Base-by-base conservation (phyloP, 306 rosid genomes). In the Fagus sylvatica region DNA sequence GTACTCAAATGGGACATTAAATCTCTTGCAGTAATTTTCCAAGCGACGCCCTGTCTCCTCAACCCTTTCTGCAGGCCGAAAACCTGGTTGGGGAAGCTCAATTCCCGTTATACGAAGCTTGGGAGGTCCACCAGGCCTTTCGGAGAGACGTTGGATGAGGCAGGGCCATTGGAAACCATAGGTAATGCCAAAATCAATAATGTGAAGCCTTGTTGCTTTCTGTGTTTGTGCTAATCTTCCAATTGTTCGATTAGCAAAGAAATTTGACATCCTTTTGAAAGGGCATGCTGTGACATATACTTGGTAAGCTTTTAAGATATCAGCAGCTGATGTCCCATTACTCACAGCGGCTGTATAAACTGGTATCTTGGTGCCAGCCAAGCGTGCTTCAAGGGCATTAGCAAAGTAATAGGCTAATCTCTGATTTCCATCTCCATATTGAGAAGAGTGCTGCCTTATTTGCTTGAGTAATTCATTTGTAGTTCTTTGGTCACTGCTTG, bases 101-200 rank as follows among this genome's bases (percentile, higher is more conserved):
- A 86, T 77, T 41, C 87, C 87, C 0, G 89, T 79, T n/a, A 93
- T 88, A 42, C 93, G 91, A 33, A 93, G 80, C 83, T 84, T 93
- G 55, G 92, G 95, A 56, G 97, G 93, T 6, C 98, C 97, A 22
- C 93, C 98, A 2, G 13, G 19, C 73, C 88, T 84, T 48, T 19
- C 59, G 19, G 95, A 84, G 51, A 93, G 85, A 76, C 68, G 72
- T 19, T 84, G 87, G 71, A 93, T 89, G 3, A 93, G 90, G 66
- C 82, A 80, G 53, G 98, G 98, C 98, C 97, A 93, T 56, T 89
- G 93, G 77, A 89, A 91, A 73, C 98, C 98, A 71, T 93, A 91
- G 1, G 76, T 59, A 73, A 91, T 87, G 68, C 98, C 98, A 57
- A 93, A 93, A 75, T 93, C 97, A 36, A 93, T 79, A 16, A 91